Percentiles rank a stretch among this genome's conserved stretches.
Conservation (phyloP, 805 yeast species). For the Ascoidea rubescens region DNA sequence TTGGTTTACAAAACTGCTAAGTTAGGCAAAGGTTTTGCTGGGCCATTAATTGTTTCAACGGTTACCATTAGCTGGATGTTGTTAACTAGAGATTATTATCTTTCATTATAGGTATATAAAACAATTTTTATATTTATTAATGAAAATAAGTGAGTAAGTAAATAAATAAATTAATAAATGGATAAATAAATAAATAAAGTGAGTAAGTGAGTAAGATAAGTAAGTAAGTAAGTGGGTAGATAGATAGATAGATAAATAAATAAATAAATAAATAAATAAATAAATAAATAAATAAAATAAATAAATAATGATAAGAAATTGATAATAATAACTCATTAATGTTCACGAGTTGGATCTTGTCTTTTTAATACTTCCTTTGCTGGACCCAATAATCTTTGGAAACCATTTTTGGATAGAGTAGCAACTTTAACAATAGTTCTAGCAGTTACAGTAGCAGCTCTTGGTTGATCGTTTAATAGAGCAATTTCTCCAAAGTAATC, state of each 20-base stretch:
- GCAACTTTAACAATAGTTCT: slow-evolving; percentile 68
- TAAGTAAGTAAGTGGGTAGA: too few relatives aligned
- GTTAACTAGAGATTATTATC: slow-evolving; percentile 50
- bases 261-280: too few relatives aligned
- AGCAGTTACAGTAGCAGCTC: slow-evolving; percentile 89
- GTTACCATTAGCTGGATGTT: slow-evolving; percentile 74
- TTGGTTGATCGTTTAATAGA: slow-evolving; percentile 75
- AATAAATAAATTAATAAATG: too few relatives aligned
- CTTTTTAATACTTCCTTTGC: slow-evolving; percentile 78
- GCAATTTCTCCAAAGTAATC: slow-evolving; percentile 97
- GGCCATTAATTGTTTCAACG: slow-evolving; percentile 76
- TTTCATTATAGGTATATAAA: slow-evolving; percentile 9
- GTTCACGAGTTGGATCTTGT: slow-evolving; percentile 61
- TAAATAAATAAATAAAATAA: too few relatives aligned
- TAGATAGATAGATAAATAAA: too few relatives aligned
- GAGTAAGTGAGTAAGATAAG: too few relatives aligned
- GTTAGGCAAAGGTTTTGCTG: slow-evolving; percentile 77
- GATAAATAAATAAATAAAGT: too few relatives aligned
- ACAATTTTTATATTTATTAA: background rate
- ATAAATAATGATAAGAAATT: too few relatives aligned
- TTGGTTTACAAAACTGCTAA: slow-evolving; percentile 63
- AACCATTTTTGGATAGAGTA: slow-evolving; percentile 84
- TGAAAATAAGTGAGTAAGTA: too few relatives aligned
- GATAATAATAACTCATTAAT: slow-evolving; percentile 2
- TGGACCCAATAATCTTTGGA: slow-evolving; percentile 88